phyloP scores from a whole-genome alignment of 371 early-diverging fungal genomes.

The Apophysomyces variabilis region DNA sequence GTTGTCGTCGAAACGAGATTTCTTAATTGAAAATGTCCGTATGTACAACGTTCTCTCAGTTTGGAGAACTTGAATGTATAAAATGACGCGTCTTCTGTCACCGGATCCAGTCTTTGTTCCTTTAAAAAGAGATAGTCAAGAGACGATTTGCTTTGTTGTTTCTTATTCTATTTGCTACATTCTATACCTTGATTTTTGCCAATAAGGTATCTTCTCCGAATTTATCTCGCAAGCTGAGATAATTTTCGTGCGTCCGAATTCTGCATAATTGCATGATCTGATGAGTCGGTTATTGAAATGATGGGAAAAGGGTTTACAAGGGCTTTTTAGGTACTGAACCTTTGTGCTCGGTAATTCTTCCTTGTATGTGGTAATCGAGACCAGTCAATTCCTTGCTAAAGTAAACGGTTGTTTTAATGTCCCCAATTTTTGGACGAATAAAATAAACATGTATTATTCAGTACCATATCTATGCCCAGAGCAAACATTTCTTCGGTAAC shows the following conservation, averaged over 20 bases:
- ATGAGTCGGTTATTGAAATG: slow-evolving; percentile 7
- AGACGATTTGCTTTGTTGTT: not conserved
- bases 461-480: slow-evolving; percentile 44
- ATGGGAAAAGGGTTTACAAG: not conserved
- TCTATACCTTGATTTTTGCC: not conserved
- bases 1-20: slow-evolving; percentile 76
- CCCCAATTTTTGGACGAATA: no score
- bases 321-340: slow-evolving; percentile 19
- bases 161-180: not conserved
- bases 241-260: slow-evolving; percentile 4
- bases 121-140: not conserved
- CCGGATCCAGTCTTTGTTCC: not conserved
- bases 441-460: not conserved
- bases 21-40: slow-evolving; percentile 78
- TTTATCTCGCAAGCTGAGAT: slow-evolving; percentile 8
- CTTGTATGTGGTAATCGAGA: slow-evolving; percentile 24
- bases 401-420: not conserved
- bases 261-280: slow-evolving; percentile 10
- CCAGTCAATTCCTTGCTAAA: slow-evolving; percentile 51
- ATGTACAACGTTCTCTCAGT: slow-evolving; percentile 38
- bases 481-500: slow-evolving; percentile 42
- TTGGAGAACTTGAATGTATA: slow-evolving; percentile 49
- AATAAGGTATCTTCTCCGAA: not conserved
- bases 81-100: slow-evolving; percentile 30
- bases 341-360: slow-evolving; percentile 31